A percentile compares a stretch with the other conserved stretches of the same genome.
Evolutionary conservation across 768 basidiomycete genomes (phyloP).

Genomic region (Mycena metata): DNA sequence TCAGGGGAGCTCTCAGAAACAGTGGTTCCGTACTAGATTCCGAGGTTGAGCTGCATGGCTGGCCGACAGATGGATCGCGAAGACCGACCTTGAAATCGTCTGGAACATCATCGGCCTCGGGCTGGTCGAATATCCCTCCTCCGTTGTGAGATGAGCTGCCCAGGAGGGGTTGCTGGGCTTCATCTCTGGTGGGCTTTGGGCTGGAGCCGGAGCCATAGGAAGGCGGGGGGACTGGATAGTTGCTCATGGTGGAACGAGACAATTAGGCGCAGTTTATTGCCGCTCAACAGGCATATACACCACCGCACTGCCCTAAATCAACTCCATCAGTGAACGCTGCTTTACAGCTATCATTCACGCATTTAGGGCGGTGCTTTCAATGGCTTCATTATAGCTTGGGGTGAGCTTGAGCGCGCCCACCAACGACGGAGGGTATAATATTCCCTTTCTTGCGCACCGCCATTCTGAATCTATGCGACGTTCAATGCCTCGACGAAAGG

Average conservation of each 20-base stretch:
- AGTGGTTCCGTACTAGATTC: conserved; percentile 78
- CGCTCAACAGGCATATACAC: too few relatives aligned
- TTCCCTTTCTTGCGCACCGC: too few relatives aligned
- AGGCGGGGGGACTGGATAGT: conserved; percentile 73
- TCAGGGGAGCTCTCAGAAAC: conserved; percentile 83
- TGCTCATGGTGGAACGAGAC: conserved; percentile 59
- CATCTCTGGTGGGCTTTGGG: conserved; percentile 52
- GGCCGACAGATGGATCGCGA: not conserved
- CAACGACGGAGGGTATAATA: too few relatives aligned
- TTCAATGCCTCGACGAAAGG: too few relatives aligned
- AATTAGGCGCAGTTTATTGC: too few relatives aligned
- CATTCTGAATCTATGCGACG: too few relatives aligned
- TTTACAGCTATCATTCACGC: too few relatives aligned
- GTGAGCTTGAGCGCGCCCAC: too few relatives aligned
- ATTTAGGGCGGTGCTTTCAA: too few relatives aligned
- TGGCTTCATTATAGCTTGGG: too few relatives aligned
- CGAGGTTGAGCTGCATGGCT: not conserved
- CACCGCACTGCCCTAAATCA: too few relatives aligned
- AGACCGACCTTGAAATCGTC: conserved; percentile 64
- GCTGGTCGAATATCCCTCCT: conserved; percentile 80
- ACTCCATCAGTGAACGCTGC: too few relatives aligned
- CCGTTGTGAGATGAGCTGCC: conserved; percentile 61
- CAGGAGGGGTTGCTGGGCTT: conserved; percentile 68
- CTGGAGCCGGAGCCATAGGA: conserved; percentile 63
- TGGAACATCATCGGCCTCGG: conserved; percentile 79